phyloP scores from a whole-genome alignment of 306 rosid species.

The Geum urbanum region DNA sequence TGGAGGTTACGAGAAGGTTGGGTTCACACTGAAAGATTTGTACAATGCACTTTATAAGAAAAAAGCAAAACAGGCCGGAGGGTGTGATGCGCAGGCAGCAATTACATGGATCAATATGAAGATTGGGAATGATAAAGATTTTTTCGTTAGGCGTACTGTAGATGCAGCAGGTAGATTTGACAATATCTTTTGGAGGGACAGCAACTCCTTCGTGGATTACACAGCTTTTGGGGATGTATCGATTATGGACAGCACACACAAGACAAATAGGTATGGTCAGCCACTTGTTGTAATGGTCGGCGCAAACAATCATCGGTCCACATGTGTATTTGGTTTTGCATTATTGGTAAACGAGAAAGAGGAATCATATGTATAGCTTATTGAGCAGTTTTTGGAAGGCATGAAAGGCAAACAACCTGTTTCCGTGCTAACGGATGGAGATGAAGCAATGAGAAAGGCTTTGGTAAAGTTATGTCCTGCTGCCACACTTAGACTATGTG shows the following conservation, averaged over 20 bases:
- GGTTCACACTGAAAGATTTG: background rate
- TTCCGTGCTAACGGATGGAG: too few relatives aligned
- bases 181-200: background rate
- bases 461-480: too few relatives aligned
- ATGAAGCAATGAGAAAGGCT: too few relatives aligned
- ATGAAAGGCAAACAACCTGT: too few relatives aligned
- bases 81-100: too few relatives aligned
- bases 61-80: background rate
- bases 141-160: background rate
- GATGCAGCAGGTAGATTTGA: background rate
- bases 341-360: too few relatives aligned
- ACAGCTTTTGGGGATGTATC: background rate
- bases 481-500: too few relatives aligned
- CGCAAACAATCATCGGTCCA: background rate
- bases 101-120: too few relatives aligned
- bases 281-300: background rate
- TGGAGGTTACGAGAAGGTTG: accelerated
- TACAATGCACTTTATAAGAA: background rate
- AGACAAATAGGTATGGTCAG: background rate
- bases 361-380: too few relatives aligned
- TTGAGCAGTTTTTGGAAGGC: too few relatives aligned
- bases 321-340: too few relatives aligned
- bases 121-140: background rate
- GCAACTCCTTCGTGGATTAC: background rate
- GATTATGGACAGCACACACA: background rate